These are phyloP conservation scores for Debaryomyces psychrophilus DNA, from an alignment of 1,139 yeast genomes.

Conservation along the genomic window DNA sequence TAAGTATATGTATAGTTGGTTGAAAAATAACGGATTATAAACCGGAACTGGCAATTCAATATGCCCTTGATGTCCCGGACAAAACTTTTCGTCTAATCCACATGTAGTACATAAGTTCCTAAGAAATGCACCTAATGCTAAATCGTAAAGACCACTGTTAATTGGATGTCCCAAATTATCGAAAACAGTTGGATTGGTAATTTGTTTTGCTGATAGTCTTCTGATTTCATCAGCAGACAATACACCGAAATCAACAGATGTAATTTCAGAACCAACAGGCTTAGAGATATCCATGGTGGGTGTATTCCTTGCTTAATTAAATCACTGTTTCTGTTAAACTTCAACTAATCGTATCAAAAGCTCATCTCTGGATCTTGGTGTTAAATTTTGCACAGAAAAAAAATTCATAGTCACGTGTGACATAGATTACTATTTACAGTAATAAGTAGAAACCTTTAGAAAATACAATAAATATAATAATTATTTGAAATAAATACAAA, in stretches of 20 bases:
- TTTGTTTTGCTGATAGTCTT: constrained; percentile 87
- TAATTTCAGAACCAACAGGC: constrained; percentile 93
- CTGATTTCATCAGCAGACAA: constrained; percentile 82
- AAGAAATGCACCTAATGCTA: constrained; percentile 90
- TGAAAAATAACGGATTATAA: constrained; percentile 92
- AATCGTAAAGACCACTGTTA: constrained; percentile 89
- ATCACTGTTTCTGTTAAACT: constrained; percentile 6
- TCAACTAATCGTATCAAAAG: constrained; percentile 6
- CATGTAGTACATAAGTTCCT: constrained; percentile 91
- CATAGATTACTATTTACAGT: constrained; percentile 6
- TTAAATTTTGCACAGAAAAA: constrained; percentile 7
- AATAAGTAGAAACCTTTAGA: constrained; percentile 2
- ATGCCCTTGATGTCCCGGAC: constrained; percentile 99
- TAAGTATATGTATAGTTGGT: constrained; percentile 81
- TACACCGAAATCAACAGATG: constrained; percentile 90
- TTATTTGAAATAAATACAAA: constrained; percentile 1
- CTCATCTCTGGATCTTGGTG: constrained; percentile 10
- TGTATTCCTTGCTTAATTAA: constrained; percentile 5
- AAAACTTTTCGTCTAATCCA: constrained; percentile 90
- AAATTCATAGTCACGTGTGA: constrained; percentile 12
- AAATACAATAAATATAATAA: constrained; percentile 6
- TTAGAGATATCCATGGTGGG: constrained; percentile 83
- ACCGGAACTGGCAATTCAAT: constrained; percentile 95
- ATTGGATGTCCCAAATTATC: constrained; percentile 97
- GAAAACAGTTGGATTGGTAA: constrained; percentile 91